phyloP scores from a whole-genome alignment of 2,329 filamentous ascomycete species.

The Pseudogymnoascus pannorum region DNA sequence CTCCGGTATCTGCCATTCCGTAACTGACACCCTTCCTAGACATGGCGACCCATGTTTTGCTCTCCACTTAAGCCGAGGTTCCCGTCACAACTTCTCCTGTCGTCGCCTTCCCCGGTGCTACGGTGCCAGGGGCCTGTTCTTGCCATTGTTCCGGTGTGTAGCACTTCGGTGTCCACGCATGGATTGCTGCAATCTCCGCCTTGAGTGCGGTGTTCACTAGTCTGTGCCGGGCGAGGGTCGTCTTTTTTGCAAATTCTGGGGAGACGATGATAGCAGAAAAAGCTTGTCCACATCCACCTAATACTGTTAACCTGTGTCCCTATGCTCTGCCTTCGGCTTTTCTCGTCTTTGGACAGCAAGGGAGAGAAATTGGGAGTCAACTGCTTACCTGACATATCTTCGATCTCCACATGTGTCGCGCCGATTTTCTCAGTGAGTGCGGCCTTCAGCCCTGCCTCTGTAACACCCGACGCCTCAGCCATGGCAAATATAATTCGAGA shows the following conservation, averaged over 20 bases:
- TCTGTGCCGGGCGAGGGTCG: constrained; percentile 58
- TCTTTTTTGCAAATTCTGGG: constrained; percentile 50
- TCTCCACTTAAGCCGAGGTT: constrained; percentile 12
- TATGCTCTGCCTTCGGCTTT: too few relatives aligned
- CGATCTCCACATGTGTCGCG: constrained; percentile 76
- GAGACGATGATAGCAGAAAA: constrained; percentile 63
- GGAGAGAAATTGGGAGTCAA: constrained; percentile 14
- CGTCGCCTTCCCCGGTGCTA: constrained; percentile 27
- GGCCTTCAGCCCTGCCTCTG: constrained; percentile 60
- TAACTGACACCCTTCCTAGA: neutral
- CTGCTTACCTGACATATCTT: constrained; percentile 78
- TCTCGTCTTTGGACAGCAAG: too few relatives aligned
- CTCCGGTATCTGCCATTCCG: neutral
- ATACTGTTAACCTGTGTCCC: constrained; percentile 2
- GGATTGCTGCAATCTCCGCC: constrained; percentile 64
- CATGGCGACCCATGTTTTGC: neutral
- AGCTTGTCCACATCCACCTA: constrained; percentile 64
- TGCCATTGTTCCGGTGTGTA: constrained; percentile 69
- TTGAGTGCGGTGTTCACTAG: constrained; percentile 62
- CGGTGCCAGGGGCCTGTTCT: constrained; percentile 42
- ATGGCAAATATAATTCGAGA: constrained; percentile 34
- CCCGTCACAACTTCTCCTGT: constrained; percentile 28
- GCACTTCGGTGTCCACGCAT: constrained; percentile 71
- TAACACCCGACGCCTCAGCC: constrained; percentile 56
- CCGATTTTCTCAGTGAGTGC: constrained; percentile 64